phyloP scores from a whole-genome alignment of 148 eudicot genomes.

The Amaranthus hypochondriacus region DNA sequence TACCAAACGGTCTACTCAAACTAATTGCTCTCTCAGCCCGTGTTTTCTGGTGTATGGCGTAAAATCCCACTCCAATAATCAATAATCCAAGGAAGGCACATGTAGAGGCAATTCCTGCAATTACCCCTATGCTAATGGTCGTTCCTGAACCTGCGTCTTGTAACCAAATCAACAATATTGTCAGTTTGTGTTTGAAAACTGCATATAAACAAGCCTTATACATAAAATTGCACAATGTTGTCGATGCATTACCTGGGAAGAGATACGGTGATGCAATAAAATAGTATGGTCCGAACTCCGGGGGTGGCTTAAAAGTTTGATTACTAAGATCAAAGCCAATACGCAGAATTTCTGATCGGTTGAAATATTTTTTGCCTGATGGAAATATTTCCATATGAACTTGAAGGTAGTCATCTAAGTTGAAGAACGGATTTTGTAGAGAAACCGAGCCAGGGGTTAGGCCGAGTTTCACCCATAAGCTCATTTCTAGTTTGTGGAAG shows the following conservation, averaged over 20 bases:
- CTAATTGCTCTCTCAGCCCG: slow-evolving; percentile 73
- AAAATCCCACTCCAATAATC: slow-evolving; percentile 55
- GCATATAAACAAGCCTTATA: not conserved
- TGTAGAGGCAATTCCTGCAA: slow-evolving; percentile 50
- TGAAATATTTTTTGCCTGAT: slow-evolving; percentile 46
- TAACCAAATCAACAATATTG: slow-evolving; percentile 7
- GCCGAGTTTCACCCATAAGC: slow-evolving; percentile 60
- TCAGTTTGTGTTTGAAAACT: not conserved
- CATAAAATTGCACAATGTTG: not conserved
- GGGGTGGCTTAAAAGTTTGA: slow-evolving; percentile 80
- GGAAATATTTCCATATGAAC: slow-evolving; percentile 77
- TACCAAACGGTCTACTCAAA: slow-evolving; percentile 75
- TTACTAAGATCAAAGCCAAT: slow-evolving; percentile 70
- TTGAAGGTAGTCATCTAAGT: slow-evolving; percentile 70
- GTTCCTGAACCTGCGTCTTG: slow-evolving; percentile 35
- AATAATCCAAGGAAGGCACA: slow-evolving; percentile 44
- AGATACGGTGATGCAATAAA: slow-evolving; percentile 66
- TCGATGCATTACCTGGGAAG: slow-evolving; percentile 53
- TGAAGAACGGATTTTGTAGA: slow-evolving; percentile 66
- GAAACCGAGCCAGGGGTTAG: slow-evolving; percentile 78
- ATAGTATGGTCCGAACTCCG: slow-evolving; percentile 68
- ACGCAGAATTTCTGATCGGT: slow-evolving; percentile 53
- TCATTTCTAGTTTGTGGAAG: slow-evolving; percentile 74
- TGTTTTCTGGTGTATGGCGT: slow-evolving; percentile 64
- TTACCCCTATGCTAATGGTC: slow-evolving; percentile 39